These are phyloP conservation scores for Solanum tacnaense DNA, from an alignment of 257 asterid species.

Conservation along the genomic window DNA sequence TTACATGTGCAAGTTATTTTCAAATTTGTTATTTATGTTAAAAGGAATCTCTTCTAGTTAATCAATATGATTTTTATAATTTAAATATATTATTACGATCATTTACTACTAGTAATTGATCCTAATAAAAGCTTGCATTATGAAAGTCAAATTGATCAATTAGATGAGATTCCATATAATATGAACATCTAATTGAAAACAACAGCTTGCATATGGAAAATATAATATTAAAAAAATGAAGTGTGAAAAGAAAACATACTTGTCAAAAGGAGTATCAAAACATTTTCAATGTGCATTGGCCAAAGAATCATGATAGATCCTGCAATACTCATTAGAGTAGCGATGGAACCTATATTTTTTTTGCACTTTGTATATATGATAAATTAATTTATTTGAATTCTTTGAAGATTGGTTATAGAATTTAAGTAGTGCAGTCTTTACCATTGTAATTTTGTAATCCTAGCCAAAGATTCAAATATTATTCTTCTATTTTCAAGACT, in stretches of 20 bases:
- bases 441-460: conserved; percentile 36
- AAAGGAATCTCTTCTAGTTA: neutral
- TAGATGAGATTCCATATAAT: neutral
- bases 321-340: conserved; percentile 31
- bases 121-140: neutral
- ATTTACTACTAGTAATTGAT: neutral
- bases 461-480: conserved; percentile 35
- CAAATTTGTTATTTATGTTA: neutral
- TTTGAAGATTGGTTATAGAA: conserved; percentile 27
- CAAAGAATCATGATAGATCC: conserved; percentile 33
- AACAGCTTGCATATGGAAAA: neutral
- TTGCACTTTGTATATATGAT: conserved; percentile 21
- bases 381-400: conserved; percentile 24
- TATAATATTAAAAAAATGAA: neutral
- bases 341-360: conserved; percentile 31
- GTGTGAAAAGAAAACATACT: conserved; percentile 16
- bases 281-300: conserved; percentile 23
- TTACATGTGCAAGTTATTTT: neutral
- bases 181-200: neutral
- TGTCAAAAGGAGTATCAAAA: conserved; percentile 28
- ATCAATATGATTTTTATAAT: neutral
- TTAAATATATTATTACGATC: neutral
- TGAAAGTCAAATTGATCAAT: neutral
- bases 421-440: conserved; percentile 35
- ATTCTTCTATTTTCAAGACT: conserved; percentile 42